A percentile compares a stretch with the other conserved stretches of the same genome.
Evolutionary conservation across 306 rosid genomes (phyloP).

Genomic region (Prunus persica): DNA sequence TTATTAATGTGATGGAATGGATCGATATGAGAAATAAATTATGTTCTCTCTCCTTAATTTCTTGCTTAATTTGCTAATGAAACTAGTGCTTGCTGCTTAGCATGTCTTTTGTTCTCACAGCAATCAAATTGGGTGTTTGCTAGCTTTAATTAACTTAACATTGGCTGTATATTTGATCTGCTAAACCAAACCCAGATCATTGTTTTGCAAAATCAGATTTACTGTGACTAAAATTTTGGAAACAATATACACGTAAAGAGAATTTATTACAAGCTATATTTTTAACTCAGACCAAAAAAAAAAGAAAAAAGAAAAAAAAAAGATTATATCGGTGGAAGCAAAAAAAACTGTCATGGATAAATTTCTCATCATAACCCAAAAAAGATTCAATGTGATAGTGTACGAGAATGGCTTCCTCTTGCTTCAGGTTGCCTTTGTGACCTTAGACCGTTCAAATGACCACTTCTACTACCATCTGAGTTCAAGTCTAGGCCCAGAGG

Average conservation of each 20-base stretch:
- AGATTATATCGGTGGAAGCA: too few species aligned
- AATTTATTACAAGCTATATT: neutral
- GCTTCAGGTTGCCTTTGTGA: constrained; percentile 44
- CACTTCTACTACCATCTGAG: constrained; percentile 74
- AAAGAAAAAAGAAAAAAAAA: too few species aligned
- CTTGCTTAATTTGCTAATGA: neutral
- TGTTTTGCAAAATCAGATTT: too few species aligned
- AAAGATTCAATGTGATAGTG: constrained; percentile 64
- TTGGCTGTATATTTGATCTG: too few species aligned
- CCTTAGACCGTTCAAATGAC: constrained; percentile 59
- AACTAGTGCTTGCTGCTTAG: neutral
- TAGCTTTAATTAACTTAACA: too few species aligned
- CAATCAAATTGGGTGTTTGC: too few species aligned
- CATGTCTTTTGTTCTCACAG: neutral
- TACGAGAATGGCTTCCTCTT: constrained; percentile 65
- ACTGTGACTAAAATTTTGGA: neutral
- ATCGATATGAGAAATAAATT: neutral
- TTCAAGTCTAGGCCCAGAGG: constrained; percentile 59
- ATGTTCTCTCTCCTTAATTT: neutral
- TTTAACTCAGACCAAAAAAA: neutral
- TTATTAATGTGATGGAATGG: neutral
- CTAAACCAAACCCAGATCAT: too few species aligned
- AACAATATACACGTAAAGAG: neutral
- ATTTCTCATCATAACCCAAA: neutral
- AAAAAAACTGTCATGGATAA: neutral